These are phyloP conservation scores for Mortierella claussenii DNA, from an alignment of 192 early-diverging fungal species.

Conservation along the genomic window DNA sequence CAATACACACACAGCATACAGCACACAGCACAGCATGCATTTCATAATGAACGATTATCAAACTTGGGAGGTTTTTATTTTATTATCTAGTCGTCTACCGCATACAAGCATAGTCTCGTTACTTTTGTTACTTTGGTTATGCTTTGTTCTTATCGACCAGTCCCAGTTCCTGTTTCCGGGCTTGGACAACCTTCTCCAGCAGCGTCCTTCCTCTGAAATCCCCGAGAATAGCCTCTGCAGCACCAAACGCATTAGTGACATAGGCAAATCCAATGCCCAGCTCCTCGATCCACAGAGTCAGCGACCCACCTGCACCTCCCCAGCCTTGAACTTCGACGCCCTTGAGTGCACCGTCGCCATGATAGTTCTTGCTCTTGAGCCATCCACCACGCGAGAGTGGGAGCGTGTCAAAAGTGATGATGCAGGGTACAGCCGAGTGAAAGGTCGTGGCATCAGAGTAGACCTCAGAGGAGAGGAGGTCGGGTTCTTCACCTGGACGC, in stretches of 20 bases:
- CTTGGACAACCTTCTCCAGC: conserved; percentile 55
- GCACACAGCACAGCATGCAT: too few species aligned
- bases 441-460: conserved; percentile 26
- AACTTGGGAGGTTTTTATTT: too few species aligned
- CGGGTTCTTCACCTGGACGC: conserved; percentile 37
- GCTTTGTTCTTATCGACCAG: conserved; percentile 1
- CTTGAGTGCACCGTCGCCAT: conserved; percentile 35
- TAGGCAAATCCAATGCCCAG: conserved; percentile 68
- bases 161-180: conserved; percentile 34
- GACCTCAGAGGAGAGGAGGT: conserved; percentile 34
- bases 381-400: conserved; percentile 28
- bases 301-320: conserved; percentile 71
- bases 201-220: conserved; percentile 65
- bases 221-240: conserved; percentile 55
- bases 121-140: too few species aligned
- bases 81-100: too few species aligned
- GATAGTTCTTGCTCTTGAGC: conserved; percentile 21
- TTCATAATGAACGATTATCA: too few species aligned
- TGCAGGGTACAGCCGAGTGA: conserved; percentile 23
- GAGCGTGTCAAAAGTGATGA: conserved; percentile 25
- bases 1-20: too few species aligned
- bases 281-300: conserved; percentile 67
- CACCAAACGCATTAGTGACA: conserved; percentile 64
- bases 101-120: too few species aligned
- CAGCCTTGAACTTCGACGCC: conserved; percentile 63